Evolutionary conservation across 2,329 filamentous ascomycete species (phyloP).

Genomic region (Akanthomyces uredinophilus): DNA sequence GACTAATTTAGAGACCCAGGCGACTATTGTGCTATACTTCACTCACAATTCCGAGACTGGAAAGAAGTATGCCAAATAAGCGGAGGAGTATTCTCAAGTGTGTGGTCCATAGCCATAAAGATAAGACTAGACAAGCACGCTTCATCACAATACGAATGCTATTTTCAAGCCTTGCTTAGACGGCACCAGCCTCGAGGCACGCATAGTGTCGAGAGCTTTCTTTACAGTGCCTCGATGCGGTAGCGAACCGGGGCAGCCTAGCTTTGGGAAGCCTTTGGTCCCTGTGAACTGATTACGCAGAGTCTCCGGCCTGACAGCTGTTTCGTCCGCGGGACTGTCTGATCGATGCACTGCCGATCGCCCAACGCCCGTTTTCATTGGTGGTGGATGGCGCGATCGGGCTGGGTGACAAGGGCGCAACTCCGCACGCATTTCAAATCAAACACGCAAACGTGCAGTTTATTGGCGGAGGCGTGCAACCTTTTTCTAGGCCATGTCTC

Average conservation of each 20-base stretch:
- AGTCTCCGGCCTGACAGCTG: neutral
- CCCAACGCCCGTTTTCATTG: neutral
- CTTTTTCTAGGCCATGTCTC: neutral
- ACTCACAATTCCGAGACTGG: too few relatives aligned
- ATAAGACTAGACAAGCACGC: too few relatives aligned
- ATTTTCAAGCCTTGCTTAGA: too few relatives aligned
- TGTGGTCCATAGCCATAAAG: too few relatives aligned
- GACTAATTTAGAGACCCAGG: too few relatives aligned
- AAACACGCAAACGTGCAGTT: neutral
- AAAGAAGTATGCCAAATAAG: too few relatives aligned
- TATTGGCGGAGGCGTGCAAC: neutral
- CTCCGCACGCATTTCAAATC: conserved; percentile 15
- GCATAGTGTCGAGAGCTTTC: too few relatives aligned
- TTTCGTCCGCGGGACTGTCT: neutral
- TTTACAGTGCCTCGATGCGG: neutral
- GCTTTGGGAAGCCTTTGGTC: too few relatives aligned
- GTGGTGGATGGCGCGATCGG: conserved; percentile 8
- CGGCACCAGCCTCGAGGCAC: too few relatives aligned
- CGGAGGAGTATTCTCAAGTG: too few relatives aligned
- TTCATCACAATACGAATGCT: too few relatives aligned
- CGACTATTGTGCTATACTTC: too few relatives aligned
- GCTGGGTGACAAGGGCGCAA: conserved; percentile 4
- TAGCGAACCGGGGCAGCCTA: neutral
- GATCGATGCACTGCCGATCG: neutral
- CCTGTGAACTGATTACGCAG: neutral